Evolutionary conservation across 228 moss, liverwort and hornwort species (phyloP).

Genomic region (Sphagnum magellanicum): DNA sequence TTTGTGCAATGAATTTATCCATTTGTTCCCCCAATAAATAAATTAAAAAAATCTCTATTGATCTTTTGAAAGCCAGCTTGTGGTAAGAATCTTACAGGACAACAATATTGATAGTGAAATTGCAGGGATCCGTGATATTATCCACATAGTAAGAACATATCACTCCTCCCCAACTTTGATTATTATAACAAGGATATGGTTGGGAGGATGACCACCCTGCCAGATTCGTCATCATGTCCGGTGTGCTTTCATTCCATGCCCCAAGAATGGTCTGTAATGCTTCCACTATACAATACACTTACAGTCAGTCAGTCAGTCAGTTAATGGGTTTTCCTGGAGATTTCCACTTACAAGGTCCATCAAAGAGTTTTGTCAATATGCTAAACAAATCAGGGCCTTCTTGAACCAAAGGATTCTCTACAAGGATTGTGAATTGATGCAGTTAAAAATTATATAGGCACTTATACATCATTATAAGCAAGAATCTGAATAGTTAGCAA

Average conservation of each 20-base stretch:
- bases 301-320: neutral
- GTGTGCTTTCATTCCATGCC: conserved; percentile 12
- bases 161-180: neutral
- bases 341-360: too few species aligned
- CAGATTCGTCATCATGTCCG: conserved; percentile 9
- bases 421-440: too few species aligned
- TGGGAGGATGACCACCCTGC: conserved; percentile 15
- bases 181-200: neutral
- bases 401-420: too few species aligned
- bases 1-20: too few species aligned
- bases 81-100: neutral
- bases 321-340: too few species aligned
- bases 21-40: neutral
- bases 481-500: too few species aligned
- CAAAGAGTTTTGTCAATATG: too few species aligned
- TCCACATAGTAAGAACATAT: neutral
- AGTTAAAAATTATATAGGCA: too few species aligned
- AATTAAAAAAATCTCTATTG: neutral
- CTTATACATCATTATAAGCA: too few species aligned
- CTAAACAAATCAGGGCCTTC: too few species aligned
- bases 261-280: conserved; percentile 6
- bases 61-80: neutral
- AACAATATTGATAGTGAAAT: neutral
- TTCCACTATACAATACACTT: conserved; percentile 1
- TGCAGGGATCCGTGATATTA: neutral